Percentiles rank a stretch among this genome's conserved stretches.
phyloP scores from a whole-genome alignment of 495 filamentous ascomycete genomes.

The Darksidea phi region DNA sequence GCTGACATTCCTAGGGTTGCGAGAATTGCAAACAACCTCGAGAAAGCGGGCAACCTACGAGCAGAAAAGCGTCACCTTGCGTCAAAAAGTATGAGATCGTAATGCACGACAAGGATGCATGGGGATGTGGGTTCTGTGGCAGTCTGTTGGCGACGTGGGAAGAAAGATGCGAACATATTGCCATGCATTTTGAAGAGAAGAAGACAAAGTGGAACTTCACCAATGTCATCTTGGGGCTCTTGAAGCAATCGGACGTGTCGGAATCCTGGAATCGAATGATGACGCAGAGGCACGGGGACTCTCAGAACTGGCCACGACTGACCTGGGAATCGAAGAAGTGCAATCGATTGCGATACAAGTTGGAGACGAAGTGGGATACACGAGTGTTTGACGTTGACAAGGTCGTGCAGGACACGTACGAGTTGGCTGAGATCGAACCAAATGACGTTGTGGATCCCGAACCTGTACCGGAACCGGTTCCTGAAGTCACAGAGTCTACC shows the following conservation, averaged over 20 bases:
- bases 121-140: constrained; percentile 39
- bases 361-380: constrained; percentile 32
- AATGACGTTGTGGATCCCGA: constrained; percentile 2
- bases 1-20: constrained; percentile 23
- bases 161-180: constrained; percentile 37
- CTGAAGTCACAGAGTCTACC: constrained; percentile 1
- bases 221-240: constrained; percentile 34
- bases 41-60: constrained; percentile 28
- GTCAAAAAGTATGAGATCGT: constrained; percentile 34
- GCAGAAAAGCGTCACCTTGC: constrained; percentile 34
- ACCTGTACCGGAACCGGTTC: background rate
- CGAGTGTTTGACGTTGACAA: constrained; percentile 28
- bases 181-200: constrained; percentile 36
- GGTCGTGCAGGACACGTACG: constrained; percentile 30
- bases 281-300: constrained; percentile 27
- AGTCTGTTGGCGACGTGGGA: constrained; percentile 32
- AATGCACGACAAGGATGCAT: constrained; percentile 36
- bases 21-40: constrained; percentile 35
- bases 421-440: constrained; percentile 26
- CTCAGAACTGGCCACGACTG: constrained; percentile 30
- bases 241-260: constrained; percentile 34
- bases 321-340: constrained; percentile 37
- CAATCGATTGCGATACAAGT: constrained; percentile 28
- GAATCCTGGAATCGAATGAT: constrained; percentile 28
- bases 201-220: constrained; percentile 37